Conservation (phyloP, 352 stramenopile species). For the Aphanomyces euteiches region DNA sequence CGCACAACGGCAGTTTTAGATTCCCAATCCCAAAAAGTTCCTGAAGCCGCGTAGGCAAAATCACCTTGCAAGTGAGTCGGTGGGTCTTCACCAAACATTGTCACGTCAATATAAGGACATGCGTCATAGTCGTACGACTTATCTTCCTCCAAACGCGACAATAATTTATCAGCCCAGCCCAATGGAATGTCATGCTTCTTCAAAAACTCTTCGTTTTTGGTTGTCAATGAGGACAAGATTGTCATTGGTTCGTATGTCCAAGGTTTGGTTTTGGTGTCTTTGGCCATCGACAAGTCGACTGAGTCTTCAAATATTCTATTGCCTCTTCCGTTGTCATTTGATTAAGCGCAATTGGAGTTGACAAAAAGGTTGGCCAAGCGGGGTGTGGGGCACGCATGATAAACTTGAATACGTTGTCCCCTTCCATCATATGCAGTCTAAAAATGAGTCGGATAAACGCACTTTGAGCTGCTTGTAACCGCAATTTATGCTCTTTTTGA, state of each 20-base stretch:
- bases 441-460: conserved; percentile 1
- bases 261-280: background rate
- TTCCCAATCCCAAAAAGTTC: conserved; percentile 8
- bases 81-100: conserved; percentile 8
- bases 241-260: conserved; percentile 1
- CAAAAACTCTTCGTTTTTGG: background rate
- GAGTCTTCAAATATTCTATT: background rate
- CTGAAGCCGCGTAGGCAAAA: background rate
- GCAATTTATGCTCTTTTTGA: background rate
- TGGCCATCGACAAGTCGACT: background rate
- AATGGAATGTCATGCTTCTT: background rate
- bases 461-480: background rate
- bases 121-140: conserved; percentile 1
- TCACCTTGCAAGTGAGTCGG: background rate
- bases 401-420: conserved; percentile 18
- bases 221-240: background rate
- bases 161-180: background rate
- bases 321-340: background rate
- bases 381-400: conserved; percentile 8
- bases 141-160: background rate
- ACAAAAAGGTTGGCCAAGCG: conserved; percentile 11
- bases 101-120: conserved; percentile 13
- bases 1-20: background rate
- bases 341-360: background rate
- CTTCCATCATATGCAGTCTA: background rate